Evolutionary conservation across 306 rosid genomes (phyloP), one percentile per base, ranked within the genome.

Genomic region (Geum urbanum): DNA sequence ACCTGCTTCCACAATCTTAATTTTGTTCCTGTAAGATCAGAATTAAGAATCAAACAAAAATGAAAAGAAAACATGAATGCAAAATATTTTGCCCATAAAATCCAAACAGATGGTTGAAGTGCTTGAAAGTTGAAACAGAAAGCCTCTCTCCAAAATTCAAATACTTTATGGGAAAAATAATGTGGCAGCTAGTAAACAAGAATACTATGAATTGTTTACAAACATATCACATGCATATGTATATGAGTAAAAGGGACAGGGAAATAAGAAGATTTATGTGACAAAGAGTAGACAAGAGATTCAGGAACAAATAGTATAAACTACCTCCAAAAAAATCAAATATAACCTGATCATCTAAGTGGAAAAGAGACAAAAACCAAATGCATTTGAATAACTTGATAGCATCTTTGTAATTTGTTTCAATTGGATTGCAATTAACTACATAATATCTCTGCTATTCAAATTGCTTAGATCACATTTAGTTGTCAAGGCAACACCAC

Each of bases 1-100:
- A 50, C 96, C 97, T 9, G 95, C 88, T 78, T 91, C 96, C 73
- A 94, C 95, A 61, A 94, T 94, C 77, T 66, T 87, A 69, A 87
- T 85, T 82, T 94, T 94, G 32, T 94, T 94, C 92, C 99, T 94
- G 92, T 54, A 63, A 75, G 66, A 81, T 45, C 66, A 74, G 48
- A 66, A 22, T 13, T 8, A 13, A 22, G 35, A 37, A 50, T 6
- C 41, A 4, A 35, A 32, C 18, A 41, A 7, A 45, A 20, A 41
- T 3, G 54, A 2, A 39, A 55, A 39, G 18, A 19, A 10, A 53
- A 0, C 5, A 53, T 18, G 16, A 44, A 58, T 5, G 53, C 24
- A 49, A 46, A 14, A 24, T 14, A 15, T 0, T 47, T 47, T 32
- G 10, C 63, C 63, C 9, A 32, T 27, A 58, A 58, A 9, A 9